A percentile compares a stretch with the other conserved stretches of the same genome.
Evolutionary conservation across 139 green algal species (phyloP).

Genomic region (Haematococcus sp.): DNA sequence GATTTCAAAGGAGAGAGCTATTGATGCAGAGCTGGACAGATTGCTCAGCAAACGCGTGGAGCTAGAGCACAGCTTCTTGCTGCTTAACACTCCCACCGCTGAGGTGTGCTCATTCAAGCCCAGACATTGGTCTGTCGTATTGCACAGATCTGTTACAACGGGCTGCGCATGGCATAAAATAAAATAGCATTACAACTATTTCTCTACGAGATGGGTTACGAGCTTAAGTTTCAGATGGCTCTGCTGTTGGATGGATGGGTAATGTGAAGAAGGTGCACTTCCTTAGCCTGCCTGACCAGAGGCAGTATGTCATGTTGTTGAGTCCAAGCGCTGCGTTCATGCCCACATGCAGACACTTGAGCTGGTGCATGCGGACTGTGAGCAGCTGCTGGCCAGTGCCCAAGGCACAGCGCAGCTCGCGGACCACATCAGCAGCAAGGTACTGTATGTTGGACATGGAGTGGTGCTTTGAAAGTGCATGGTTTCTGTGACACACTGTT

Average conservation of each 20-base stretch:
- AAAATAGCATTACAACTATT: too few species aligned
- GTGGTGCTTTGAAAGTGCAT: too few species aligned
- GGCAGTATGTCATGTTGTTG: too few species aligned
- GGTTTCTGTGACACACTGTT: too few species aligned
- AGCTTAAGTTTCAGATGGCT: too few species aligned
- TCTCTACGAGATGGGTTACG: too few species aligned
- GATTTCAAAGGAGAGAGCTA: conserved; percentile 65
- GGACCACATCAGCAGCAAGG: conserved; percentile 81
- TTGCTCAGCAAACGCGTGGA: conserved; percentile 47
- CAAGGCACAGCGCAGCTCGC: conserved; percentile 68
- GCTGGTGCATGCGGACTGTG: conserved; percentile 71
- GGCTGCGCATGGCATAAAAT: neutral
- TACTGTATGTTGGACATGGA: conserved; percentile 26
- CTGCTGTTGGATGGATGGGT: neutral
- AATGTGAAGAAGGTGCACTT: too few species aligned
- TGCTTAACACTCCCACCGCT: conserved; percentile 51
- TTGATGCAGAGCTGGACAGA: conserved; percentile 79
- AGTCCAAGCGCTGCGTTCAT: too few species aligned
- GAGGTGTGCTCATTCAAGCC: conserved; percentile 43
- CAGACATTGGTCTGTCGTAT: neutral
- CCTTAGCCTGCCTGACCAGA: too few species aligned
- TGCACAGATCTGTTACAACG: neutral
- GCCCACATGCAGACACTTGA: conserved; percentile 64
- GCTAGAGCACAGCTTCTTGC: conserved; percentile 59
- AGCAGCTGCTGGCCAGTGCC: conserved; percentile 68